Conservation (phyloP, 257 asterid genomes). For the Datura wrightii region DNA sequence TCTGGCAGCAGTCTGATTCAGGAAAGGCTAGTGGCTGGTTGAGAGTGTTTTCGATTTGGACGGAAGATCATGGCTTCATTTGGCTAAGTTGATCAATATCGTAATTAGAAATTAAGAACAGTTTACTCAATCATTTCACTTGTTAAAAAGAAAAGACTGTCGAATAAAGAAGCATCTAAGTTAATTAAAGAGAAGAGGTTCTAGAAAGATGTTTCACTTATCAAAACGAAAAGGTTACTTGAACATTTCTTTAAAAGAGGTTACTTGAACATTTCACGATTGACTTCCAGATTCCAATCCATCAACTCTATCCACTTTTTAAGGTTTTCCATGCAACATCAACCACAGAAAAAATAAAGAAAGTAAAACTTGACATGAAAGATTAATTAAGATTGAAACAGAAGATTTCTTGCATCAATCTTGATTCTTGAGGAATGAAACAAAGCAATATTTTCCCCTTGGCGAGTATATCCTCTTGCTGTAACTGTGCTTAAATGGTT, state of each 20-base stretch:
- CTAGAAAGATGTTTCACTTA: neutral
- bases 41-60: too few species aligned
- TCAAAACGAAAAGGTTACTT: neutral
- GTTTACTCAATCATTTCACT: too few species aligned
- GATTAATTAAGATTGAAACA: neutral
- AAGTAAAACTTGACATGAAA: neutral
- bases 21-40: too few species aligned
- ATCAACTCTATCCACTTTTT: neutral
- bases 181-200: too few species aligned
- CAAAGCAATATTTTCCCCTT: neutral
- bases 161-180: too few species aligned
- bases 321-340: neutral
- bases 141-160: too few species aligned
- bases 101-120: too few species aligned
- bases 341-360: neutral
- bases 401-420: neutral
- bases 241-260: neutral
- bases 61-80: too few species aligned
- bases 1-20: too few species aligned
- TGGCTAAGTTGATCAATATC: too few species aligned
- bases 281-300: too few species aligned
- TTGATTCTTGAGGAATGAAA: neutral
- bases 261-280: neutral
- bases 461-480: conserved; percentile 26
- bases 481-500: conserved; percentile 41